Evolutionary conservation across 2,329 filamentous ascomycete species (phyloP).

Genomic region (Exutisphaerella laricina): DNA sequence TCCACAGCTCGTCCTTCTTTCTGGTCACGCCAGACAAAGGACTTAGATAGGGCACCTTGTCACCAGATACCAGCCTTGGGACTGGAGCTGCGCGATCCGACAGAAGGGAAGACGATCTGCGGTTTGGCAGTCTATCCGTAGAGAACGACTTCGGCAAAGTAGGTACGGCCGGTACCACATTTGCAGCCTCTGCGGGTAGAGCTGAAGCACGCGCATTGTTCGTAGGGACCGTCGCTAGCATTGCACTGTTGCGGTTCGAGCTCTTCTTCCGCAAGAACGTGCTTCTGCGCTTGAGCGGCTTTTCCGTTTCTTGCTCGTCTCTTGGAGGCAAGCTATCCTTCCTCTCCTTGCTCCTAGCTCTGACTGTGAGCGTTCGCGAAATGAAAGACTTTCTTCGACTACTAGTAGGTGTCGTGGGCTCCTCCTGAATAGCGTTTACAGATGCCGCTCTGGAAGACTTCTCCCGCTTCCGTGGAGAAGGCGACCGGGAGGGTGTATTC

Average conservation of each 20-base stretch:
- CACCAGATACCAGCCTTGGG: constrained; percentile 38
- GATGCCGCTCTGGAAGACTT: not conserved
- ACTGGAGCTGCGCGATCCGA: constrained; percentile 39
- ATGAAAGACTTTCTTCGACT: constrained; percentile 19
- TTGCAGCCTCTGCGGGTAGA: constrained; percentile 2
- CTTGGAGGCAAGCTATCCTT: constrained; percentile 11
- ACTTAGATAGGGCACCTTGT: constrained; percentile 23
- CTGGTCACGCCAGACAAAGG: constrained; percentile 33
- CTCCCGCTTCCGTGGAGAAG: constrained; percentile 28
- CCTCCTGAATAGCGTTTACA: not conserved
- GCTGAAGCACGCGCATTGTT: constrained; percentile 7
- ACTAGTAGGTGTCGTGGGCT: not conserved
- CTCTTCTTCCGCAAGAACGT: constrained; percentile 21
- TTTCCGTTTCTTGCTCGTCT: constrained; percentile 15
- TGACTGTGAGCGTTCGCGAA: constrained; percentile 8
- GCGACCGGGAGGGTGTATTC: constrained; percentile 30
- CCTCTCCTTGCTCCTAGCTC: constrained; percentile 13
- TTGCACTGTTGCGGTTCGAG: constrained; percentile 5
- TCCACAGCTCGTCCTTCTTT: constrained; percentile 66
- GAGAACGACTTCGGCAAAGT: constrained; percentile 46
- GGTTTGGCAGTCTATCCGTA: constrained; percentile 41
- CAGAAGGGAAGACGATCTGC: constrained; percentile 32
- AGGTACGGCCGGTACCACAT: constrained; percentile 33
- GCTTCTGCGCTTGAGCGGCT: constrained; percentile 15
- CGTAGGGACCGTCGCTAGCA: constrained; percentile 12